Base-by-base conservation (phyloP, 179 eudicot species). In the Nepenthes alata region DNA sequence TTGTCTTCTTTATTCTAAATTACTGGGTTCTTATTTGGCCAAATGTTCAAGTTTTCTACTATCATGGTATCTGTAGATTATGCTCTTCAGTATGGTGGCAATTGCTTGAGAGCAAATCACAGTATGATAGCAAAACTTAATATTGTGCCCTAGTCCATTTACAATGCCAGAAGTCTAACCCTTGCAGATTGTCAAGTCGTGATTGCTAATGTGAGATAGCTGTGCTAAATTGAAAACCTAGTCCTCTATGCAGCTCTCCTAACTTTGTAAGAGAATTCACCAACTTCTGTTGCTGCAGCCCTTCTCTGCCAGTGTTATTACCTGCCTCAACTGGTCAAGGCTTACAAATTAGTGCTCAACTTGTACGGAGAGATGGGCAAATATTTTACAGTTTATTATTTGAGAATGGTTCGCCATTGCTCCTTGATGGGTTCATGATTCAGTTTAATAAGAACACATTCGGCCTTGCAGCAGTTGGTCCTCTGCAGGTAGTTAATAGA, bases 361-460 rank as follows among this genome's bases (percentile, higher is more conserved):
- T 93, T 66, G 66, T 78, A 60, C 81, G 98, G 63, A 85, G 76
- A 80, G 98, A 93, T 68, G 98, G 98, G 37, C 95, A 86, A 59
- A 66, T 86, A 65, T 93, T 75, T 53, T 93, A 93, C 83, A 85
- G 83, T 81, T 73, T 90, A 81, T 62, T 81, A 41, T 83, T 93
- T 69, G 93, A 93, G 75, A 93, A 93, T 80, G 86, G 81, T 67
- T 61, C 95, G 8, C 88, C 77, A 56, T 57, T 72, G 48, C 79
- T 76, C 45, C 95, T 93, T 53, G 98, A 93, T 69, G 96, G 96
- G 35, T 93, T 93, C 67, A 80, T 93, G 96, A 93, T 93, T 65
- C 98, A 93, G 77, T 93, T 93, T 74, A 93, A 93, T 73, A 89
- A 89, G 74, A 93, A 93, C 72, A 80, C 95, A 39, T 86, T 93